These are phyloP conservation scores for Rhizopogon vinicolor DNA, from an alignment of 768 basidiomycete species.

Conservation along the genomic window DNA sequence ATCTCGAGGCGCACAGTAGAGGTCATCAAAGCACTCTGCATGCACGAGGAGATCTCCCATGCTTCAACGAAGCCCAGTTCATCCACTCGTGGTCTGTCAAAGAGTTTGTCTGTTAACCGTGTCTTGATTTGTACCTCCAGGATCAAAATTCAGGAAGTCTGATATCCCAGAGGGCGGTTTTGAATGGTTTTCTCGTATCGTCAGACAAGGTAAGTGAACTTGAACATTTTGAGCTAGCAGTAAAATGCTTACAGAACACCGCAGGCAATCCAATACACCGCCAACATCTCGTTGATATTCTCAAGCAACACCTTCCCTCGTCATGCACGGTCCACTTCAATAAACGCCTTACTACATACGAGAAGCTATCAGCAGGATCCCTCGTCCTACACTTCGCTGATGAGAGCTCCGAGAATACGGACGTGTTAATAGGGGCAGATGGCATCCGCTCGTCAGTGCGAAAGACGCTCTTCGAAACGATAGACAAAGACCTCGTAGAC, in stretches of 20 bases:
- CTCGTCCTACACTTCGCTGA: constrained; percentile 13
- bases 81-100: constrained; percentile 6
- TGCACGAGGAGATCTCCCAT: constrained; percentile 30
- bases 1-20: constrained; percentile 44
- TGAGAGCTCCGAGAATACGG: constrained; percentile 19
- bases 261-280: constrained; percentile 1
- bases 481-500: background rate
- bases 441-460: constrained; percentile 3
- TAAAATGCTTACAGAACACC: background rate
- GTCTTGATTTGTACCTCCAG: background rate
- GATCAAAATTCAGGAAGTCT: background rate
- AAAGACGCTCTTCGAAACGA: background rate
- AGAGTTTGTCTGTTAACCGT: too few species aligned
- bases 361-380: background rate
- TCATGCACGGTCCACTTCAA: background rate
- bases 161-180: too few species aligned
- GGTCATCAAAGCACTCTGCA: constrained; percentile 38
- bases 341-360: background rate
- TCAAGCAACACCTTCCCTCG: background rate
- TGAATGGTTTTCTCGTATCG: constrained; percentile 7
- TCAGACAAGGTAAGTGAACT: constrained; percentile 13
- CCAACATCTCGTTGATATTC: background rate
- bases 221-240: background rate
- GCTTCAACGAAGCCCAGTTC: constrained; percentile 10
- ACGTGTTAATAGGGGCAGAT: too few species aligned